Evolutionary conservation across 768 basidiomycete genomes (phyloP).

Genomic region (Suillus tomentosus): DNA sequence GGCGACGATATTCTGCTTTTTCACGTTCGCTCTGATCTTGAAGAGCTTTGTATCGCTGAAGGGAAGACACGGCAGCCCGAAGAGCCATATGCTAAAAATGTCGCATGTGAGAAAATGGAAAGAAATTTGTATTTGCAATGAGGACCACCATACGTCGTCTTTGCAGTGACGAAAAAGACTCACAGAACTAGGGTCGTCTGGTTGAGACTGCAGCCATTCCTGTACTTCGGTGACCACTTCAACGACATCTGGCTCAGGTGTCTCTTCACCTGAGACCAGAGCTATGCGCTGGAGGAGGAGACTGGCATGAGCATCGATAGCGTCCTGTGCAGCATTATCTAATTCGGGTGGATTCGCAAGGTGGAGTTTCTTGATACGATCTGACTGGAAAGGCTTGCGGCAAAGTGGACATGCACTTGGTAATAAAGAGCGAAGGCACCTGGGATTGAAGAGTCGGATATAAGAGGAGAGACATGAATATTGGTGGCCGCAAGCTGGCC

Average conservation of each 20-base stretch:
- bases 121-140: background rate
- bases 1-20: conserved; percentile 31
- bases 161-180: conserved; percentile 17
- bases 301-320: conserved; percentile 43
- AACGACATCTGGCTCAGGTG: conserved; percentile 35
- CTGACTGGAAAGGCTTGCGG: conserved; percentile 58
- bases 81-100: conserved; percentile 35
- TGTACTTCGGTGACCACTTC: conserved; percentile 50
- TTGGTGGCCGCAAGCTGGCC: conserved; percentile 11
- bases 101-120: conserved; percentile 23
- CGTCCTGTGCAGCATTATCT: conserved; percentile 37
- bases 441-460: conserved; percentile 26
- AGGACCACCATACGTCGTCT: background rate
- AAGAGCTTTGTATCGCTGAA: conserved; percentile 42
- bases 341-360: conserved; percentile 49
- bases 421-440: conserved; percentile 54
- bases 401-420: conserved; percentile 67
- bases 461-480: conserved; percentile 10
- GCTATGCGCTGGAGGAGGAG: conserved; percentile 39
- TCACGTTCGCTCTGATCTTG: conserved; percentile 37
- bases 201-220: conserved; percentile 48
- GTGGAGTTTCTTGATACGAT: conserved; percentile 66
- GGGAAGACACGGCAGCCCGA: conserved; percentile 33
- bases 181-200: conserved; percentile 41
- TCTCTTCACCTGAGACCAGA: conserved; percentile 35